Evolutionary conservation across 2,329 filamentous ascomycete species (phyloP).

Genomic region (Xylariaceae sp.): DNA sequence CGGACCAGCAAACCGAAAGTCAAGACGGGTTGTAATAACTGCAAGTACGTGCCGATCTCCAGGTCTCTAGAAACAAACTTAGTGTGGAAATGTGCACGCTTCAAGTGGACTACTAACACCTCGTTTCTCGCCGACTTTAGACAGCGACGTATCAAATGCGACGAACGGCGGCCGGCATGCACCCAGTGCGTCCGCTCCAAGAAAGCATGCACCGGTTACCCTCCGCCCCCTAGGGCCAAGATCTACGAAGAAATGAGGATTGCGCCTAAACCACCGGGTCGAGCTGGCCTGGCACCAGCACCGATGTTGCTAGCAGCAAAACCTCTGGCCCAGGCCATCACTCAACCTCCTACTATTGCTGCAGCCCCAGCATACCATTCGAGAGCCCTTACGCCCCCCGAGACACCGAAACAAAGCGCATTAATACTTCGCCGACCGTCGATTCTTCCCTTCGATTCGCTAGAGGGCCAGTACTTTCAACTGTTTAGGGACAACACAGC

Average conservation of each 20-base stretch:
- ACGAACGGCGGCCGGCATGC: slow-evolving; percentile 66
- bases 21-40: slow-evolving; percentile 70
- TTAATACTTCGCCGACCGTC: slow-evolving; percentile 52
- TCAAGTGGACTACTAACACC: slow-evolving; percentile 9
- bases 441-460: slow-evolving; percentile 54
- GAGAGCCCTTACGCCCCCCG: slow-evolving; percentile 40
- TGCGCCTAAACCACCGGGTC: slow-evolving; percentile 33
- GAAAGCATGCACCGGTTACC: slow-evolving; percentile 66
- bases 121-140: slow-evolving; percentile 43
- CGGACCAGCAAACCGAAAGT: slow-evolving; percentile 66
- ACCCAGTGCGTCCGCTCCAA: slow-evolving; percentile 64
- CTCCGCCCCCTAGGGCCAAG: slow-evolving; percentile 57
- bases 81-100: background rate
- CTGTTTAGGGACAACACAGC: slow-evolving; percentile 67
- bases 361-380: background rate
- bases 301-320: slow-evolving; percentile 1
- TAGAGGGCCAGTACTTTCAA: slow-evolving; percentile 66
- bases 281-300: slow-evolving; percentile 9
- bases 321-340: slow-evolving; percentile 15
- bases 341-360: slow-evolving; percentile 11
- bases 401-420: slow-evolving; percentile 40
- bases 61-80: background rate
- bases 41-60: slow-evolving; percentile 62
- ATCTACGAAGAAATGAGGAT: slow-evolving; percentile 51
- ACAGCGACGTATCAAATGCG: slow-evolving; percentile 68